Evolutionary conservation across 805 yeast species (phyloP).

Genomic region (Barnettozyma populi): DNA sequence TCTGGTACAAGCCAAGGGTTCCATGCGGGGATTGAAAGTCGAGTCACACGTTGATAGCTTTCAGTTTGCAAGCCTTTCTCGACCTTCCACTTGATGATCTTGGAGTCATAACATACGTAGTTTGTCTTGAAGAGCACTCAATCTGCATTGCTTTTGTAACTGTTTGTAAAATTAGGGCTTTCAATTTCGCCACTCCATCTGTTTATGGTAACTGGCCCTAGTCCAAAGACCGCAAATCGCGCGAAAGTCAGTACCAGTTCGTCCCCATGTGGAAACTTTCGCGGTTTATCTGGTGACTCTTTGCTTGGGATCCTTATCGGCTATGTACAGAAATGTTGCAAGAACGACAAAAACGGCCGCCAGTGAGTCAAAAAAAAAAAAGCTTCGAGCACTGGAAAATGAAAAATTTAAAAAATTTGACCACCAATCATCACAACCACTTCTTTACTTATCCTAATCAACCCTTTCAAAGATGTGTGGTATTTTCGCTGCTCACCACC

Average conservation of each 20-base stretch:
- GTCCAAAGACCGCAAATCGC: no score
- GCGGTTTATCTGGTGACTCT: background rate
- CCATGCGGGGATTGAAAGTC: no score
- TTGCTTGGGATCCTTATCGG: constrained; percentile 1
- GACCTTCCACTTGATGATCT: no score
- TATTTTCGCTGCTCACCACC: constrained; percentile 88
- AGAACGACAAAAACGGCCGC: background rate
- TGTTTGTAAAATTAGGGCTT: no score
- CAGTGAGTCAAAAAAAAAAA: background rate
- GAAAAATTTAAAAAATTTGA: background rate
- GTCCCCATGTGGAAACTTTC: background rate
- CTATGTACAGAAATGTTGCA: background rate
- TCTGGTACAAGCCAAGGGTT: no score
- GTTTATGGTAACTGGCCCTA: background rate
- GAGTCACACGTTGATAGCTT: no score
- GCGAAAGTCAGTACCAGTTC: background rate
- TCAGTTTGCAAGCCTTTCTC: no score
- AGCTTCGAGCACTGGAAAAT: background rate
- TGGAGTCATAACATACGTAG: no score
- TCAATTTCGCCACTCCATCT: no score
- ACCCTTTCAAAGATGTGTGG: constrained; percentile 71
- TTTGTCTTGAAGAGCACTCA: no score
- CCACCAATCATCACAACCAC: background rate
- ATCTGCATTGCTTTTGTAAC: no score
- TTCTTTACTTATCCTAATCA: constrained; percentile 5